These are phyloP conservation scores for Arthrobotrys conoides DNA, from an alignment of 2,329 filamentous ascomycete genomes.

Conservation along the genomic window DNA sequence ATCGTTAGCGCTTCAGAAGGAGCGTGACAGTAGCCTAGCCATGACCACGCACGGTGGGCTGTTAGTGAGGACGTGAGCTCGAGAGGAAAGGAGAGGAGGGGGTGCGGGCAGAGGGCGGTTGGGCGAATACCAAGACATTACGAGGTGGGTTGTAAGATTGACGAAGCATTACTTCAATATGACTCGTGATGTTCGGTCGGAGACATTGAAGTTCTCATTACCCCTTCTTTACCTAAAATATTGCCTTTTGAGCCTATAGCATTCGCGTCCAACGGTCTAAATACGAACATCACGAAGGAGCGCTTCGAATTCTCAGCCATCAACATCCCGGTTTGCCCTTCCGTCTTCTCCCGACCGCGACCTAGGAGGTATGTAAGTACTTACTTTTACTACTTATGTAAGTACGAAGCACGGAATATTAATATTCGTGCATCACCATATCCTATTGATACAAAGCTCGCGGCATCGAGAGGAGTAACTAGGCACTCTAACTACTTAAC, in stretches of 20 bases:
- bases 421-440: constrained; percentile 14
- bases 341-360: constrained; percentile 53
- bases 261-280: constrained; percentile 23
- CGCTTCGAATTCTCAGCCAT: background rate
- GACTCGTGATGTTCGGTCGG: constrained; percentile 38
- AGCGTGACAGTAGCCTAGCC: background rate
- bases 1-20: background rate
- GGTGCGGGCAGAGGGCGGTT: background rate
- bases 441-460: background rate
- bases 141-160: constrained; percentile 6
- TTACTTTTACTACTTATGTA: too few relatives aligned
- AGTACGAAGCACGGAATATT: too few relatives aligned
- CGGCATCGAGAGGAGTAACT: constrained; percentile 15
- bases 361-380: background rate
- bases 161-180: constrained; percentile 45
- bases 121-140: background rate
- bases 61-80: background rate
- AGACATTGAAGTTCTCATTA: constrained; percentile 40
- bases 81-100: background rate
- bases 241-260: constrained; percentile 23
- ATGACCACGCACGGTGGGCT: background rate
- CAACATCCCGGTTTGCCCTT: constrained; percentile 13
- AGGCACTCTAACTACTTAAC: too few relatives aligned
- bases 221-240: constrained; percentile 54
- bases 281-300: constrained; percentile 30